Base-by-base conservation (phyloP, 2,329 filamentous ascomycete genomes). In the Berkeleyomyces rouxiae region DNA sequence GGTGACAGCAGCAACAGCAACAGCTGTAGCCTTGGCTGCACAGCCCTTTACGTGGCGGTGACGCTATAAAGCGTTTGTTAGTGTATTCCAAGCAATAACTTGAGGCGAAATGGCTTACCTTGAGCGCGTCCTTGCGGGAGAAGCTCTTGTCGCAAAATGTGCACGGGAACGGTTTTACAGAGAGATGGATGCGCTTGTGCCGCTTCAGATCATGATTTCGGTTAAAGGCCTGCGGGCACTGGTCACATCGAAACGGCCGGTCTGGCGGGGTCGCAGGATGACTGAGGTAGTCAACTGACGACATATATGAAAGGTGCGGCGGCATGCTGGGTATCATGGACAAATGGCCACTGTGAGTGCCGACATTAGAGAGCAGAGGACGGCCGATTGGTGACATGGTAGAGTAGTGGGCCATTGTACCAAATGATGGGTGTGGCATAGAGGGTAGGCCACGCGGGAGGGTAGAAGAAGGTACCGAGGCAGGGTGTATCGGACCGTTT, bases 121-220 rank as follows among this genome's bases (percentile, higher is more conserved):
- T 97, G 39, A 99, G 77, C 7, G 93, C 93, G 73, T 97, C 93
- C 72, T 97, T 97, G 65, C 93, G 81, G 2, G 91, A 96, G 70
- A 99, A 99, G 71, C 88, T 93, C 81, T 97, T 97, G 66, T 95
- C 90, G 71, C 93, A 99, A 70, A 87, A 86, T 5, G 78, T 82
- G 72, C 93, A 99, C 0, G 91, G 91, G 72, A 92, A 97, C 0
- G 93, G 93, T 78, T 99, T 99, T 47, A 97, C 89, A 0, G 90
- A 88, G 64, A 97, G 75, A 73, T 99, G 93, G 64, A 97, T 97
- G 59, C 90, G 79, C 78, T 96, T 96, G 73, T 99, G 93, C 60
- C 93, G 82, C 75, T 99, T 99, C 68, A 97, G 74, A 70, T 97
- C 93, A 70, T 97, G 93, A 67, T 97, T 97, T 3, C 93, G 81